Conservation (phyloP, 306 rosid species). For the Arachis stenosperma region DNA sequence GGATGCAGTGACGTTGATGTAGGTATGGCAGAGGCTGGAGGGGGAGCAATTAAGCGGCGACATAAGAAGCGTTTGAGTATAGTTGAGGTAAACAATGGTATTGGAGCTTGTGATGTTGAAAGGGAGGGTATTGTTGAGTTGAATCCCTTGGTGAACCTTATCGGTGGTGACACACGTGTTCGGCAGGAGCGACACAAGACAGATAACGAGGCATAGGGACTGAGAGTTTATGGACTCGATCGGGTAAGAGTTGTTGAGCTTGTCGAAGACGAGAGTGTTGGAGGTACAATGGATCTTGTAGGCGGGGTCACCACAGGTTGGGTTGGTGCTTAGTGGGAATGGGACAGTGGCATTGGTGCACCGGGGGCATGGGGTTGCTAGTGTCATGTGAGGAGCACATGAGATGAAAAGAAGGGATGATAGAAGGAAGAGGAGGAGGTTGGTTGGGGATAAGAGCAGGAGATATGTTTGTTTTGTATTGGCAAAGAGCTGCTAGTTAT, state of each 20-base stretch:
- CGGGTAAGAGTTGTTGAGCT: conserved; percentile 73
- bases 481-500: conserved; percentile 89
- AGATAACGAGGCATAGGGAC: conserved; percentile 62
- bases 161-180: conserved; percentile 69
- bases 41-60: conserved; percentile 77
- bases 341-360: conserved; percentile 73
- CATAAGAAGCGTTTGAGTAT: conserved; percentile 48
- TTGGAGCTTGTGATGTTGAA: conserved; percentile 82
- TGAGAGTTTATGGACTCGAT: conserved; percentile 58
- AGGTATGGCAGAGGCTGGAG: conserved; percentile 58
- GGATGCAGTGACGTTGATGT: conserved; percentile 50
- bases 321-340: conserved; percentile 65
- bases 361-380: conserved; percentile 48
- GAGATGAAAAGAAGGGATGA: conserved; percentile 43
- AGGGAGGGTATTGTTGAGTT: conserved; percentile 60
- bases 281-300: conserved; percentile 67
- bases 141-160: conserved; percentile 56
- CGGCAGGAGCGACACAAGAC: conserved; percentile 49
- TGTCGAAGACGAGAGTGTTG: conserved; percentile 55
- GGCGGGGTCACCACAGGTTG: conserved; percentile 64
- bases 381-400: conserved; percentile 10
- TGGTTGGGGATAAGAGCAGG: conserved; percentile 64
- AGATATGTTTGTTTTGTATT: conserved; percentile 65
- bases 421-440: conserved; percentile 40
- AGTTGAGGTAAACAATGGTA: conserved; percentile 79